Evolutionary conservation across 768 basidiomycete species (phyloP).

Genomic region (Xerocomellus chrysenteron): DNA sequence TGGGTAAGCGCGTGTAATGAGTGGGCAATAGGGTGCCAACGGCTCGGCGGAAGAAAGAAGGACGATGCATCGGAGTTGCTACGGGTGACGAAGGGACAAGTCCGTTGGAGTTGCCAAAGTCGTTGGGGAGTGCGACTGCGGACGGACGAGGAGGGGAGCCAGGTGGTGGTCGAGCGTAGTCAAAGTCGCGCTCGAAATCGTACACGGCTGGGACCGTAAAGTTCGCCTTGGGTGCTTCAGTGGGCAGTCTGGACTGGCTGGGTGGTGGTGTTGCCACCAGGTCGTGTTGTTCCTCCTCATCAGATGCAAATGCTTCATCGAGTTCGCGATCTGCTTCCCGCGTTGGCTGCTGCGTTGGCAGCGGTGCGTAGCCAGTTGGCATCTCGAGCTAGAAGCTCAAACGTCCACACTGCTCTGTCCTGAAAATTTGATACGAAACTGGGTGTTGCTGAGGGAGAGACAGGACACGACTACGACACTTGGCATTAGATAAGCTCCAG

Average conservation of each 20-base stretch:
- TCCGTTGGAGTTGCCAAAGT: slow-evolving; percentile 74
- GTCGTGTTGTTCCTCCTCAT: slow-evolving; percentile 40
- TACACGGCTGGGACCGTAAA: slow-evolving; percentile 27
- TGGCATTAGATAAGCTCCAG: too few species aligned
- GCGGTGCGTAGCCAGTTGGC: slow-evolving; percentile 51
- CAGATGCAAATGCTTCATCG: slow-evolving; percentile 72
- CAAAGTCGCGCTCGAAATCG: slow-evolving; percentile 81
- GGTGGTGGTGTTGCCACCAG: slow-evolving; percentile 36
- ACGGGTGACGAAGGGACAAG: slow-evolving; percentile 52
- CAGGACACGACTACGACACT: too few species aligned
- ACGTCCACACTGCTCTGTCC: background rate
- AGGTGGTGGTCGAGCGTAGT: slow-evolving; percentile 67
- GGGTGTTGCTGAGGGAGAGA: too few species aligned
- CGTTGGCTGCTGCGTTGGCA: slow-evolving; percentile 48
- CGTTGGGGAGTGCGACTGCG: slow-evolving; percentile 57
- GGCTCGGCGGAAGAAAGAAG: slow-evolving; percentile 58
- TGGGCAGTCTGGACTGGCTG: slow-evolving; percentile 24
- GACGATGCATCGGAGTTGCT: slow-evolving; percentile 31
- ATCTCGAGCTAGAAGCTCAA: slow-evolving; percentile 31
- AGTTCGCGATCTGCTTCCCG: slow-evolving; percentile 58
- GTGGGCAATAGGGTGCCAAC: slow-evolving; percentile 61
- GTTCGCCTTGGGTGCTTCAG: slow-evolving; percentile 16
- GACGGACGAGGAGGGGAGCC: slow-evolving; percentile 72
- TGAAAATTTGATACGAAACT: too few species aligned
- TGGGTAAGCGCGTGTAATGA: slow-evolving; percentile 57